Base-by-base conservation (phyloP, 192 early-diverging fungal species). In the Paraglomus brasilianum region DNA sequence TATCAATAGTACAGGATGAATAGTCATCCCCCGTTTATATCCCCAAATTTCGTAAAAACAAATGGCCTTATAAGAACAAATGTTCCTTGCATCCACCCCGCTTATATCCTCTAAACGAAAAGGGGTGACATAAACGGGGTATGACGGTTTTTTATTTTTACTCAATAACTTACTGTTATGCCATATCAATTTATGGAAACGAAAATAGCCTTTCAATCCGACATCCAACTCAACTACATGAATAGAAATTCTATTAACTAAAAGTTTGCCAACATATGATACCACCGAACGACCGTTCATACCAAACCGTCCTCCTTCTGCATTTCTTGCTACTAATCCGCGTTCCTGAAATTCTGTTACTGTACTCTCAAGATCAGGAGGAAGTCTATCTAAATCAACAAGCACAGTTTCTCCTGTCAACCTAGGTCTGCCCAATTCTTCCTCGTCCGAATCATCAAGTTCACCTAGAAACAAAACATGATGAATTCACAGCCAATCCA, bases 381-480 rank as follows among this genome's bases (percentile, higher is more conserved):
- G 57, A 17, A 59, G 8, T 36, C 17, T 7, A 59, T 59, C 57
- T 17, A 59, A 40, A 59, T 59, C 21, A 22, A 55, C 52, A 7
- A 40, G 19, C 9, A 39, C 57, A 7, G 57, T 59, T n/a, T 59
- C 57, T 15, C 57, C 30, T 10, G 42, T n/a, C n/a, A n/a, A n/a
- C n/a, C n/a, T n/a, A n/a, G n/a, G n/a, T n/a, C n/a, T n/a, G n/a
- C n/a, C 15, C n/a, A 59, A 13, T 14, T 59, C 11, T 1, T 22
- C 13, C 19, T 41, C 57, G 14, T 59, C 38, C 8, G 38, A 30
- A 2, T 40, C 57, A 40, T 10, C 38, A 41, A n/a, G n/a, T 41
- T 59, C 57, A n/a, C 19, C 19, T 58, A n/a, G 9, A 10, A 40
- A 59, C 17, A 17, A 14, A 2, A 24, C 10, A 40, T 59, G 17